phyloP scores from a whole-genome alignment of 2,329 filamentous ascomycete genomes.

The Neofusicoccum laricinum region DNA sequence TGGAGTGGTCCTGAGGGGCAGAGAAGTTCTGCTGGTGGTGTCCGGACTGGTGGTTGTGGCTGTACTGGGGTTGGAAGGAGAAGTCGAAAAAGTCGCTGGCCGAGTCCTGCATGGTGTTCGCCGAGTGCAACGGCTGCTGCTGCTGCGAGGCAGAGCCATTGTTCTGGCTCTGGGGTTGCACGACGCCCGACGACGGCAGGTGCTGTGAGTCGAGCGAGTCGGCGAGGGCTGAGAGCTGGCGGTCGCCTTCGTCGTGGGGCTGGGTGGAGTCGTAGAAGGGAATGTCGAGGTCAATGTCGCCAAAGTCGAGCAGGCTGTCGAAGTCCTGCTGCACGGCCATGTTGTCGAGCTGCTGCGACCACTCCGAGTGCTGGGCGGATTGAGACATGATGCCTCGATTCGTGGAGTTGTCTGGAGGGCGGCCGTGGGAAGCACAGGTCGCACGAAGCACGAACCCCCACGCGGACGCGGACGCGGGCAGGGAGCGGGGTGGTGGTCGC shows the following conservation, averaged over 20 bases:
- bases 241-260: conserved; percentile 21
- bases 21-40: conserved; percentile 14
- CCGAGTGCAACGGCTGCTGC: conserved; percentile 17
- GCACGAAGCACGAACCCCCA: conserved; percentile 14
- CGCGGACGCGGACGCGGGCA: conserved; percentile 9
- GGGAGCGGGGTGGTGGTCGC: conserved; percentile 3
- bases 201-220: conserved; percentile 24
- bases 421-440: conserved; percentile 8
- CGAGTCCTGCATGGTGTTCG: too few species aligned
- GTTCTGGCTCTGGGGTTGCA: conserved; percentile 32
- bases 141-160: conserved; percentile 23
- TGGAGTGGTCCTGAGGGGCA: conserved; percentile 19
- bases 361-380: conserved; percentile 31
- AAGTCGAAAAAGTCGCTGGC: conserved; percentile 33
- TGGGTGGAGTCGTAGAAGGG: conserved; percentile 27
- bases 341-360: conserved; percentile 42
- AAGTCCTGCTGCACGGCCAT: conserved; percentile 44
- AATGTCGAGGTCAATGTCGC: conserved; percentile 32
- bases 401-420: neutral
- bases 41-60: neutral
- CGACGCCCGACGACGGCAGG: conserved; percentile 20
- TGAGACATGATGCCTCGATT: conserved; percentile 13
- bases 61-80: conserved; percentile 2
- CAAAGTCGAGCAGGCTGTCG: conserved; percentile 42
- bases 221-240: conserved; percentile 31